Conservation (phyloP, 768 basidiomycete species). For the Mycena galopus region DNA sequence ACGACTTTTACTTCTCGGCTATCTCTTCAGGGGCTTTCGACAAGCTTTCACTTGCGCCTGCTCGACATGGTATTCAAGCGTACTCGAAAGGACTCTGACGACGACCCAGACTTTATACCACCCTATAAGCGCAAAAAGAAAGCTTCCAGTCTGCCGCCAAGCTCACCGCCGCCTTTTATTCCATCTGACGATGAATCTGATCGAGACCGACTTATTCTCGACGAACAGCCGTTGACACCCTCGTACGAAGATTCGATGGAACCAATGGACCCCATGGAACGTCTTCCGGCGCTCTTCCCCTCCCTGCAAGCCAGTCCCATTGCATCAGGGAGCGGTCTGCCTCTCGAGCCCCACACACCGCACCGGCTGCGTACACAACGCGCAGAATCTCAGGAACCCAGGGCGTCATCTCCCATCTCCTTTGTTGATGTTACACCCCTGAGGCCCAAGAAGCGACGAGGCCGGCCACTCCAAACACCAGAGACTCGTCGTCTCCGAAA, state of each 20-base stretch:
- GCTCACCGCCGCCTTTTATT: not conserved
- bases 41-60: no score
- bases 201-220: not conserved
- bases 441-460: not conserved
- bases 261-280: not conserved
- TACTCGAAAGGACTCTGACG: no score
- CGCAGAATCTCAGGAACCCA: not conserved
- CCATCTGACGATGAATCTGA: not conserved
- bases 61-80: no score
- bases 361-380: not conserved
- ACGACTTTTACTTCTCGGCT: no score
- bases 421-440: constrained; percentile 1
- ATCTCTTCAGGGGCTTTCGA: no score
- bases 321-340: not conserved
- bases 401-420: not conserved
- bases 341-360: not conserved
- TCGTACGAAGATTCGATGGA: not conserved
- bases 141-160: not conserved
- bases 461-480: not conserved
- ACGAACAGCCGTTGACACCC: not conserved
- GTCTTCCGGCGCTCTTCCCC: not conserved
- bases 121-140: not conserved
- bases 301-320: not conserved
- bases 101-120: not conserved
- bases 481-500: not conserved